Conservation (phyloP, 228 moss, liverwort and hornwort genomes). For the Sphagnum fallax region DNA sequence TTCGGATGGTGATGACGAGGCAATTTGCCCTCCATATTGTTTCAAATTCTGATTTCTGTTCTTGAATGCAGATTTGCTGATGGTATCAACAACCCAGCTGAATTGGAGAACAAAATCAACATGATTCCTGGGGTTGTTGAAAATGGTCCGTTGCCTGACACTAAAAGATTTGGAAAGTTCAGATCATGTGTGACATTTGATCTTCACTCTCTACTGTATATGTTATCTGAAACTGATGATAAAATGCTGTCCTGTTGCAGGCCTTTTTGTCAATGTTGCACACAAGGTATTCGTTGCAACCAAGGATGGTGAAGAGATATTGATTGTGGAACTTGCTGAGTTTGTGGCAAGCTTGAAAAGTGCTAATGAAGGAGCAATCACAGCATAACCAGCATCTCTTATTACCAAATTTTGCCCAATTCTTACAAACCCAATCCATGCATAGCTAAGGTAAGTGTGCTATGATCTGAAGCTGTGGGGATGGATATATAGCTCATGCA, state of each 20-base stretch:
- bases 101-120: constrained; percentile 72
- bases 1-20: too few species aligned
- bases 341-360: constrained; percentile 58
- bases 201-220: background rate
- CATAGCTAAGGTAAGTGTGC: too few species aligned
- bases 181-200: background rate
- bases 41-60: background rate
- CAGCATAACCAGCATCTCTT: too few species aligned
- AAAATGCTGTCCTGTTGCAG: constrained; percentile 7
- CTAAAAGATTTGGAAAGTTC: background rate
- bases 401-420: too few species aligned
- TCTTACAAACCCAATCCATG: too few species aligned
- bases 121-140: constrained; percentile 87
- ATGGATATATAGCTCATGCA: too few species aligned
- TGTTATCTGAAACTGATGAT: background rate
- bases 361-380: constrained; percentile 21
- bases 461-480: too few species aligned
- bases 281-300: constrained; percentile 67
- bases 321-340: constrained; percentile 75
- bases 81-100: constrained; percentile 63
- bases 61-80: constrained; percentile 36
- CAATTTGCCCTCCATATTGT: too few species aligned
- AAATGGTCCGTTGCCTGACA: constrained; percentile 35
- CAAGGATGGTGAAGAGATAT: constrained; percentile 63
- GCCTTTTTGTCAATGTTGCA: constrained; percentile 70